phyloP scores from a whole-genome alignment of 202 grass and related monocot genomes.

The Zoysia matrella region DNA sequence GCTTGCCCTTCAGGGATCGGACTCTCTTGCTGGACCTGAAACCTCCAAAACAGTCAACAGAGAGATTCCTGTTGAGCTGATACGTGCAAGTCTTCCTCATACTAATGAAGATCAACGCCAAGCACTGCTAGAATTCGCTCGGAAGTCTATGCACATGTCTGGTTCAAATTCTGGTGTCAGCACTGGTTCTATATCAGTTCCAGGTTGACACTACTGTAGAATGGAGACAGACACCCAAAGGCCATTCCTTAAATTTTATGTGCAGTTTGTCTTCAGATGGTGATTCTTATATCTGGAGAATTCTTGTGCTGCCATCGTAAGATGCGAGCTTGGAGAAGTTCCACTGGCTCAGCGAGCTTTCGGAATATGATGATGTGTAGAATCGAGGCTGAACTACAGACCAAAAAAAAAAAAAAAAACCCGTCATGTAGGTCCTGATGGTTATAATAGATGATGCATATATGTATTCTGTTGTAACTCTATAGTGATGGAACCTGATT shows the following conservation, averaged over 20 bases:
- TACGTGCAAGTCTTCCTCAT: conserved; percentile 86
- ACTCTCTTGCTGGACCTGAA: conserved; percentile 49
- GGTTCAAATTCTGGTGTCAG: conserved; percentile 36
- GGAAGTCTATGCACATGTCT: conserved; percentile 60
- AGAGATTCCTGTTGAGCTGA: conserved; percentile 88
- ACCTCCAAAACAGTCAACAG: conserved; percentile 73
- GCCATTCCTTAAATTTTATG: conserved; percentile 19
- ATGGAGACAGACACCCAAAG: not conserved
- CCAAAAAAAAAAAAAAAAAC: not conserved
- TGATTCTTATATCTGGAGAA: conserved; percentile 35
- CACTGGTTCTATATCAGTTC: conserved; percentile 51
- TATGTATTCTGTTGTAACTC: conserved; percentile 54
- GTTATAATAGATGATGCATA: conserved; percentile 47
- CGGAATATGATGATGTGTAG: conserved; percentile 42
- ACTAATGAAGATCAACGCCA: conserved; percentile 78
- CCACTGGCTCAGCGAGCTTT: conserved; percentile 42
- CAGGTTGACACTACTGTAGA: conserved; percentile 25
- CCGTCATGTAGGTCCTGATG: conserved; percentile 33
- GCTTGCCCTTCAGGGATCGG: conserved; percentile 52
- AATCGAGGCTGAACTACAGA: conserved; percentile 42
- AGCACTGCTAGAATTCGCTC: conserved; percentile 73
- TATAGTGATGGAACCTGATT: conserved; percentile 41
- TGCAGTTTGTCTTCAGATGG: conserved; percentile 34
- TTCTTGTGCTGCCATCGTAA: conserved; percentile 11
- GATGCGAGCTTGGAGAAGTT: conserved; percentile 45